Evolutionary conservation across 2,329 filamentous ascomycete species (phyloP).

Genomic region (Colletotrichum trifolii): DNA sequence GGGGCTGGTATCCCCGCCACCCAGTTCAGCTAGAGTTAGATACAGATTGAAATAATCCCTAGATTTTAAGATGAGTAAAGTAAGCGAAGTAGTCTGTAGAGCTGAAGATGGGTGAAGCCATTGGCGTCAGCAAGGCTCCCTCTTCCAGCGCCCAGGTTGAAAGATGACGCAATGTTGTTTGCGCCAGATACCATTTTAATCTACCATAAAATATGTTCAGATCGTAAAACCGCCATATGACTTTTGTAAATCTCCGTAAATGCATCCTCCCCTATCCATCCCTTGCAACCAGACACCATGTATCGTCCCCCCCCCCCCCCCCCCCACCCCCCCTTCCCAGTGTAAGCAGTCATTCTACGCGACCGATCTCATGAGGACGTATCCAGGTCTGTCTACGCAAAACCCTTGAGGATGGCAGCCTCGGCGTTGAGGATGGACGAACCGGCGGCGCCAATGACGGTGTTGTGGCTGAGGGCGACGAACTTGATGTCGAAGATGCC

Average conservation of each 20-base stretch:
- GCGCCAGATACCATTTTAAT: conserved; percentile 4
- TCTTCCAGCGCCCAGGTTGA: background rate
- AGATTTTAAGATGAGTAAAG: background rate
- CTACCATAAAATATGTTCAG: conserved; percentile 8
- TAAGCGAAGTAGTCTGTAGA: background rate
- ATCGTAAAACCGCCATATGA: background rate
- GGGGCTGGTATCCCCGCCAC: background rate
- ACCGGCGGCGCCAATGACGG: conserved; percentile 95
- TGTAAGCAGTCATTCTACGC: too few relatives aligned
- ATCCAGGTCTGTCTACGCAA: conserved; percentile 61
- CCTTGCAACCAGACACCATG: conserved; percentile 16
- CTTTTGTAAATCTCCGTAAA: conserved; percentile 18
- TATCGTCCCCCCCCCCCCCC: background rate
- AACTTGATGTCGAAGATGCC: conserved; percentile 96
- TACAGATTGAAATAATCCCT: conserved; percentile 7
- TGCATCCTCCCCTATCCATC: conserved; percentile 3
- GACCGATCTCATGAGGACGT: too few relatives aligned
- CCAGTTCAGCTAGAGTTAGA: too few relatives aligned
- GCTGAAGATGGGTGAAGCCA: background rate
- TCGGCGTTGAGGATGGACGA: conserved; percentile 96
- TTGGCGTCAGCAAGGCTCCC: background rate
- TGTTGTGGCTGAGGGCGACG: conserved; percentile 87
- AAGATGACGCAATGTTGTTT: background rate
- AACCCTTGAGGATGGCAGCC: conserved; percentile 89
- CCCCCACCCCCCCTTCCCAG: too few relatives aligned